Percentiles rank a stretch among this genome's conserved stretches.
Evolutionary conservation across 163 green algal genomes (phyloP).

Genomic region (Scenedesmus sp.): DNA sequence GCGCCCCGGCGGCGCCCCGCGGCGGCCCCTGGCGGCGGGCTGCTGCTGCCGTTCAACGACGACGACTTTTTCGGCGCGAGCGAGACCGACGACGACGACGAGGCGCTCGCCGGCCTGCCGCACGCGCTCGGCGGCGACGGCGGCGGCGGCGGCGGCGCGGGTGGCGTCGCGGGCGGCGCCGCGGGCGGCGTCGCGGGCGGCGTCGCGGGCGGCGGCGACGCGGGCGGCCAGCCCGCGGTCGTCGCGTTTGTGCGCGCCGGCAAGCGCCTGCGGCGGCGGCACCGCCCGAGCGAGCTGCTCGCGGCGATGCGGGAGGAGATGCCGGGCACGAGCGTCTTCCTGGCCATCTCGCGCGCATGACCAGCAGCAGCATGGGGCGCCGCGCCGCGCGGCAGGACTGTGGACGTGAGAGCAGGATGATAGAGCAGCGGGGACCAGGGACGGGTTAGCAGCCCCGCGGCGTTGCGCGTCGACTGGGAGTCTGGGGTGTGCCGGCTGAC

Average conservation of each 20-base stretch:
- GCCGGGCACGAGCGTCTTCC: slow-evolving; percentile 25
- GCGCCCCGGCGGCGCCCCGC: too few relatives aligned
- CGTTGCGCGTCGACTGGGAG: too few relatives aligned
- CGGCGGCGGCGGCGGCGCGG: not conserved
- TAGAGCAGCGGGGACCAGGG: too few relatives aligned
- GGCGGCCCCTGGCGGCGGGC: too few relatives aligned
- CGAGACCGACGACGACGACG: not conserved
- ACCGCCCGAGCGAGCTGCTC: slow-evolving; percentile 9
- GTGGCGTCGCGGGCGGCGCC: too few relatives aligned
- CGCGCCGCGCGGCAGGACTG: slow-evolving; percentile 26
- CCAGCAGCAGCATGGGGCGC: too few relatives aligned
- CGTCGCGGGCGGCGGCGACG: too few relatives aligned
- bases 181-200: too few relatives aligned
- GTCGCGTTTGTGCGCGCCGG: too few relatives aligned
- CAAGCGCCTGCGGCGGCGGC: slow-evolving; percentile 1
- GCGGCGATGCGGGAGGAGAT: slow-evolving; percentile 14
- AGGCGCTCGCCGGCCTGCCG: not conserved
- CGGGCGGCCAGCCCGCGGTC: too few relatives aligned
- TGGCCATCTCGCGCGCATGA: not conserved
- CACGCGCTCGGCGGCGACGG: not conserved
- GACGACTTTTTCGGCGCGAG: slow-evolving; percentile 8
- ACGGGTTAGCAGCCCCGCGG: too few relatives aligned
- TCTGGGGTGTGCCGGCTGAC: too few relatives aligned
- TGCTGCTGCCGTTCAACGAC: slow-evolving; percentile 9
- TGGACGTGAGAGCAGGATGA: slow-evolving; percentile 32